Base-by-base conservation (phyloP, 495 filamentous ascomycete species). In the Arthonia radiata region DNA sequence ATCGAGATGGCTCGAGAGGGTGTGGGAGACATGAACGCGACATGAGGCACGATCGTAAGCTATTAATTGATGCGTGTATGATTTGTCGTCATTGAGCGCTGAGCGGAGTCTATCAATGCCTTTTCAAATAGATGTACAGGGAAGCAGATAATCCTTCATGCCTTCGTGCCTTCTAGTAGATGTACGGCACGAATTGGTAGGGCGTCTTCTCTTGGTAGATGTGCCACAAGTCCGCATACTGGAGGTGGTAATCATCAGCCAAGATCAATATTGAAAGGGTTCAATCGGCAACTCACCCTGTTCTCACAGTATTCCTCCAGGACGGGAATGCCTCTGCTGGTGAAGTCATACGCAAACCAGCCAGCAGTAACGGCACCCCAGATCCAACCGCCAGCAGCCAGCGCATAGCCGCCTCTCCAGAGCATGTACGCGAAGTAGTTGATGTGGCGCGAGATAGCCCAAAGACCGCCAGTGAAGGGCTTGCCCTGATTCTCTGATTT, bases 361-460 rank as follows among this genome's bases (percentile, higher is more conserved):
- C 27, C 26, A 4, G 37, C 51, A 13, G 57, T 36, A 8, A 38
- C 10, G 5, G 41, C 22, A 0, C 47, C 61, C 27, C 38, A 54
- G 9, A 43, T 25, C 52, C 51, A 55, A 0, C 63, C 63, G 1
- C 52, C 51, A 8, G 39, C 43, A 1, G 49, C 53, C 34, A 67
- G 28, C 10, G 53, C 52, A 35, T 58, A 64, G 2, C 49, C 58
- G 23, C 52, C 40, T 21, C 63, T 41, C 64, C 63, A 66, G 2
- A 69, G 17, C 1, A 57, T 54, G 36, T 62, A 67, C 8, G 45
- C 61, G 14, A 52, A 52, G 34, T 69, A 70, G 24, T 70, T 69
- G 38, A 61, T 49, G 30, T 71, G 62, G n/a, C 60, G 52, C 3
- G 60, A 56, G 35, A 54, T 35, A 2, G 38, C 33, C 49, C 56